Evolutionary conservation across 108 stramenopile species (phyloP), one percentile per base, ranked within the genome.

Genomic region (Stephanodiscus triporus): DNA sequence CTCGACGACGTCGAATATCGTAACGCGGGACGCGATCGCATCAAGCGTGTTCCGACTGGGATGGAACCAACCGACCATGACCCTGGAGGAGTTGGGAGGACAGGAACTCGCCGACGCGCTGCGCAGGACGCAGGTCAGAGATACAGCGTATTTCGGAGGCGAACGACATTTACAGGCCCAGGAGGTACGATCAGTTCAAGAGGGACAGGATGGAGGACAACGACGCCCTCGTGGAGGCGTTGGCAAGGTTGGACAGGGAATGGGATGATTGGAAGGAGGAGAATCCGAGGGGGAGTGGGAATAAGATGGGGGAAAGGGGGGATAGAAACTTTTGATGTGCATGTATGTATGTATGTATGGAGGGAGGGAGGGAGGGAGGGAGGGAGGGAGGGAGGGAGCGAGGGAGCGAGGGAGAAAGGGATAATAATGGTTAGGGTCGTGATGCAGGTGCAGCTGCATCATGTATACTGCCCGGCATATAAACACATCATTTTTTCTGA

Each of bases 231-330:
- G 93, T 95, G 9, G 97, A 97, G 38, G 86, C 89, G 20, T 87
- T 86, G 54, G 96, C 97, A 13, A 72, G 84, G 43, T 76, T 96
- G 30, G 98, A 99, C 75, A 84, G 97, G 43, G 82, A 84, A 9
- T 99, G 98, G 98, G 98, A 99, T 78, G 93, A 97, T 72, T 99
- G 89, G 86, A 97, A 95, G 78, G 98, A 96, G 38, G 87, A 91
- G 47, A 96, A 99, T 73, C 97, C 97, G 6, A 86, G 92, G 77
- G 98, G 98, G 40, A 87, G 95, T 70, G 98, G 98, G 10, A 97
- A 97, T 76, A 99, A 97, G 73, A 88, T 82, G 78, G 88, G 85
- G 26, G 92, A 94, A 77, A 73, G 89, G 50, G 95, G 95, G 49
- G 95, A 96, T 90, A 87, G 93, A 17, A 96, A 96, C 77, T 96